Base-by-base conservation (phyloP, 2,329 filamentous ascomycete genomes). In the Acephala macrosclerotiorum region DNA sequence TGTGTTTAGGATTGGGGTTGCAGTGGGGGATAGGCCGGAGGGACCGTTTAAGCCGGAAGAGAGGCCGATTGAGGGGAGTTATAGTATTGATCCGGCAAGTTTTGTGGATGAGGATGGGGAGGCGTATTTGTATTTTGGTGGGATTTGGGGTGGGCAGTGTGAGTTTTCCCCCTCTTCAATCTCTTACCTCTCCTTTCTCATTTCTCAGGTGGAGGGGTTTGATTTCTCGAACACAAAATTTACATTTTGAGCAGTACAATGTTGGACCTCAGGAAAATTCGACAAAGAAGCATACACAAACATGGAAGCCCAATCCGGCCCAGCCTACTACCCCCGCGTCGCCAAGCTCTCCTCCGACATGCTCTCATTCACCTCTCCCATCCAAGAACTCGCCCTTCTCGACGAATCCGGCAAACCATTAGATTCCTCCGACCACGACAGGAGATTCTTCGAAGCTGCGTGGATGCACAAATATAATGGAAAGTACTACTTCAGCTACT, bases 391-490 rank as follows among this genome's bases (percentile, higher is more conserved):
- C 1, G 77, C 82, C 22, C 91, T 94, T 71, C 80, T 92, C 7
- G 90, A 87, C 51, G 82, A 83, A 6, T 86, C 89, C 71, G 86
- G 87, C 6, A 53, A 85, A 74, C 87, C 84, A 0, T 80, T 94
- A 58, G 73, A 79, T 1, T 88, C 89, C 11, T 85, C 89, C 71
- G 90, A 94, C 76, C 91, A 94, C 75, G 89, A 90, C 66, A 79
- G 89, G 18, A 84, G 91, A 8, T 94, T 94, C 83, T 94, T 94
- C 76, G 91, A 94, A 79, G 91, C 91, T 0, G 88, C 91, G 1
- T 94, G 91, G 91, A 82, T 93, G 83, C 91, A 94, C 80, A 92
- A 91, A 82, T 86, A 87, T 74, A 80, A 84, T 0, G 89, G 84
- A 1, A 84, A 81, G 66, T 93, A 93, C 79, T 93, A 93, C 80